Base-by-base conservation (phyloP, 139 green algal species). In the Edaphochlamys debaryana region DNA sequence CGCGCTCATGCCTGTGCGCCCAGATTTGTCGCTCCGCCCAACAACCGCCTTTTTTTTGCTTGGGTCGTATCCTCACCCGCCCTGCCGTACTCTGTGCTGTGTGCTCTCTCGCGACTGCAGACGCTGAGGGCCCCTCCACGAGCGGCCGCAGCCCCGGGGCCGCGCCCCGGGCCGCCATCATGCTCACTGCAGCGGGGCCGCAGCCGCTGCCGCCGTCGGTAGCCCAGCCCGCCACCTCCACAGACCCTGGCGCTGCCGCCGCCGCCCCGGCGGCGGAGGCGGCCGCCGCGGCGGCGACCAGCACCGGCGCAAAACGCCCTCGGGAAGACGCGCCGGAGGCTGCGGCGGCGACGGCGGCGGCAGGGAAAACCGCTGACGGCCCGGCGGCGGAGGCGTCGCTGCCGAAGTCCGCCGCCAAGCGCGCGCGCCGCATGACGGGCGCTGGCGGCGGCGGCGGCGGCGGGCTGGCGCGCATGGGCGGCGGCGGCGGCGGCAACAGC, bases 311-410 rank as follows among this genome's bases (percentile, higher is more conserved):
- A 34, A 79, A 74, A 41, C 82, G 82, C 56, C 79, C 50, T n/a
- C 68, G 72, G 30, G 82, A 78, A 25, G 82, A 84, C 22, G 82
- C 76, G 34, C 56, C 82, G 41, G 82, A 80, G 58, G 72, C 67
- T 27, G 37, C n/a, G 38, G 29, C 60, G 6, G 38, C 30, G 6
- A 30, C 66, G 36, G 71, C 52, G 27, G 71, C 52, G 32, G n/a
- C n/a, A n/a, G n/a, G n/a, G n/a, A n/a, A n/a, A n/a, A n/a, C n/a
- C n/a, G n/a, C n/a, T n/a, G n/a, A n/a, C n/a, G n/a, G n/a, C n/a
- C 27, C 52, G 37, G 7, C 67, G 45, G 17, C 15, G 3, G 1
- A 36, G 74, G 19, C 36, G 56, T 58, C 56, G 37, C 37, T 69
- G 13, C n/a, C 45, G 4, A 82, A 82, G 8, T 72, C 76, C n/a